A percentile compares a stretch with the other conserved stretches of the same genome.
Conservation (phyloP, 495 filamentous ascomycete genomes). For the Hyaloscypha variabilis region DNA sequence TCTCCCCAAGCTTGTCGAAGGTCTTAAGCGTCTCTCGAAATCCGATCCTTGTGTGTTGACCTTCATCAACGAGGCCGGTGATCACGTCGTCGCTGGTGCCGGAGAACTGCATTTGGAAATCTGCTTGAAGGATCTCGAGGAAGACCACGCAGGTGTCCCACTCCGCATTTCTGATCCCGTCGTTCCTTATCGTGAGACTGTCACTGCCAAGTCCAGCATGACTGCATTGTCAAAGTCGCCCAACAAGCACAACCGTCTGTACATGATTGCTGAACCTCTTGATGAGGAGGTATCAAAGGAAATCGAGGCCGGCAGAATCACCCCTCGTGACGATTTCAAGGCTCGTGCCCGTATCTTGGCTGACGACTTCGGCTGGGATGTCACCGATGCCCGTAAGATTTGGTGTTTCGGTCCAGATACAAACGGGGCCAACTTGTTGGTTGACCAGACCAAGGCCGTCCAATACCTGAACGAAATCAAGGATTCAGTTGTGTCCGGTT, state of each 20-base stretch:
- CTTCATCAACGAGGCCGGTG: constrained; percentile 84
- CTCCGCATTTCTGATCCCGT: constrained; percentile 96
- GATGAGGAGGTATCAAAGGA: constrained; percentile 86
- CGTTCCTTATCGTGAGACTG: constrained; percentile 97
- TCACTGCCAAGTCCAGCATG: constrained; percentile 78
- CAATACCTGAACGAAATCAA: constrained; percentile 99
- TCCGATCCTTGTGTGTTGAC: constrained; percentile 98
- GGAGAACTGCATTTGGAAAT: constrained; percentile 99
- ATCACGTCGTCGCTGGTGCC: constrained; percentile 98
- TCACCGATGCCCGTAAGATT: constrained; percentile 99
- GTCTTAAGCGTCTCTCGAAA: constrained; percentile 99
- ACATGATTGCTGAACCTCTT: constrained; percentile 87
- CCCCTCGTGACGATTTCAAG: constrained; percentile 99
- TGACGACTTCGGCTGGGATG: constrained; percentile 98
- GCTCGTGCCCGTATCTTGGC: constrained; percentile 93
- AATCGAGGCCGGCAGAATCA: constrained; percentile 92
- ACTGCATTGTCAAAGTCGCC: constrained; percentile 98
- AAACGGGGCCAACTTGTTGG: constrained; percentile 94
- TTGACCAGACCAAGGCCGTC: constrained; percentile 99
- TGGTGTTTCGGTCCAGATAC: constrained; percentile 99
- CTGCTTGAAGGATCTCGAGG: constrained; percentile 99
- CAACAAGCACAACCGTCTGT: constrained; percentile 99
- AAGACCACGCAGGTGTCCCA: constrained; percentile 98
- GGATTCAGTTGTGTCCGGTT: constrained; percentile 98
- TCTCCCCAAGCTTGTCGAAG: constrained; percentile 99